Base-by-base conservation (phyloP, 2,329 filamentous ascomycete species). In the Penicillium palitans region DNA sequence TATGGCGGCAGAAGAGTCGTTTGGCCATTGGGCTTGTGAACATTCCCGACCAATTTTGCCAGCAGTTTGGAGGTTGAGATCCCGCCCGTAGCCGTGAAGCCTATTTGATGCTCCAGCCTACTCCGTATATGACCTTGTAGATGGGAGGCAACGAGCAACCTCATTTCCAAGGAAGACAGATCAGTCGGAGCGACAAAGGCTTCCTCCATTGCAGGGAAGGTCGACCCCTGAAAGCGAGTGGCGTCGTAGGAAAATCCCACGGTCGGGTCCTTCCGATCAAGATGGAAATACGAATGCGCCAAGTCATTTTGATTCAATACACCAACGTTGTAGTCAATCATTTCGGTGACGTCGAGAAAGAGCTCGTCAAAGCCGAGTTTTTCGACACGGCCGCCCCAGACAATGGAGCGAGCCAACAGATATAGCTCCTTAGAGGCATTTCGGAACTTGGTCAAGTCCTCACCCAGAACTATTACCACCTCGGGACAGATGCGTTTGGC, bases 311-410 rank as follows among this genome's bases (percentile, higher is more conserved):
- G 75, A 70, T 93, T 96, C 46, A 97, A 75, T 27, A 91, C 80
- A 19, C 81, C 81, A 52, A 88, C 67, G 70, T 97, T 98, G 79
- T 93, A 96, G 44, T 89, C 84, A 55, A 98, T 80, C 64, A 97
- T 87, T 63, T 96, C 90, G 9, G 91, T 93, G 44, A 93, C 90
- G 69, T 98, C 91, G 76, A 90, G 75, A 69, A 87, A 90, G 4
- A 87, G 80, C 80, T 98, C 95, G 72, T 98, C 95, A 63, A 98
- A 91, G 0, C 95, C 93, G 29, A 98, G 78, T 24, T 89, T 84
- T 76, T 98, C 93, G 2, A 88, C 87, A 61, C 86, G 89, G 35
- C 80, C 81, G 61, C 87, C 90, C 92, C 92, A 97, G 0, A 90
- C 88, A 69, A 89, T 88, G 17, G 81, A 79, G 58, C 85, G 84